These are phyloP conservation scores for Bodo saltans DNA, from an alignment of 78 protist genomes.

Conservation along the genomic window DNA sequence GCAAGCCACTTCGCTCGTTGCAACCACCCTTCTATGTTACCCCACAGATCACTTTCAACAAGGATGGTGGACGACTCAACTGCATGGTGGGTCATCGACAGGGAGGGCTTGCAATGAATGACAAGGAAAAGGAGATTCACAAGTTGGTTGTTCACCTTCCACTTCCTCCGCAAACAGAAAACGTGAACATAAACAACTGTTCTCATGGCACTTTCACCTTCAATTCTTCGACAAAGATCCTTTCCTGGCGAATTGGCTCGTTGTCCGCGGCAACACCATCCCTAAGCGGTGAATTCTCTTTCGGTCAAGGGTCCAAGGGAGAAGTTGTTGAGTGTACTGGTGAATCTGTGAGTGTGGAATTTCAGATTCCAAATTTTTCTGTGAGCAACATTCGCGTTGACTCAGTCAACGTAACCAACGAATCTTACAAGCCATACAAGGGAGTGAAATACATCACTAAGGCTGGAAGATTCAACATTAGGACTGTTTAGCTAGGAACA, in stretches of 20 bases:
- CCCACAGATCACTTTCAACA: conserved; percentile 20
- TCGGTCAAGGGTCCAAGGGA: not conserved
- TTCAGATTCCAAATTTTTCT: not conserved
- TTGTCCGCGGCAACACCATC: not conserved
- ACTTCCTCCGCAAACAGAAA: not conserved
- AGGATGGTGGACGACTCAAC: conserved; percentile 12
- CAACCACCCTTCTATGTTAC: conserved; percentile 28
- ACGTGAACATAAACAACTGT: not conserved
- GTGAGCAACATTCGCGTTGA: not conserved
- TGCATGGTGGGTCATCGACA: conserved; percentile 14
- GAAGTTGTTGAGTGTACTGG: not conserved
- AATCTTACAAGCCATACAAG: conserved; percentile 13
- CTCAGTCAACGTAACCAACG: conserved; percentile 3
- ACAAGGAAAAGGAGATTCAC: not conserved
- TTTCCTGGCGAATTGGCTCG: conserved; percentile 8
- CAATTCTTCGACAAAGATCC: not conserved
- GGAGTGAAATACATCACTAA: conserved; percentile 12
- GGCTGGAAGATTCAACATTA: conserved; percentile 9
- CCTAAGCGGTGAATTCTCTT: not conserved
- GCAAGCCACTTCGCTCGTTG: not conserved
- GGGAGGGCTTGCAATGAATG: not conserved
- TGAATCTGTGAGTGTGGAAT: not conserved
- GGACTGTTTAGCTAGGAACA: not conserved
- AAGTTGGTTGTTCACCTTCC: not conserved
- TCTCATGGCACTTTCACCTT: conserved; percentile 12